Conservation (phyloP, 768 basidiomycete genomes). For the Omphalotus guepiniiformis region DNA sequence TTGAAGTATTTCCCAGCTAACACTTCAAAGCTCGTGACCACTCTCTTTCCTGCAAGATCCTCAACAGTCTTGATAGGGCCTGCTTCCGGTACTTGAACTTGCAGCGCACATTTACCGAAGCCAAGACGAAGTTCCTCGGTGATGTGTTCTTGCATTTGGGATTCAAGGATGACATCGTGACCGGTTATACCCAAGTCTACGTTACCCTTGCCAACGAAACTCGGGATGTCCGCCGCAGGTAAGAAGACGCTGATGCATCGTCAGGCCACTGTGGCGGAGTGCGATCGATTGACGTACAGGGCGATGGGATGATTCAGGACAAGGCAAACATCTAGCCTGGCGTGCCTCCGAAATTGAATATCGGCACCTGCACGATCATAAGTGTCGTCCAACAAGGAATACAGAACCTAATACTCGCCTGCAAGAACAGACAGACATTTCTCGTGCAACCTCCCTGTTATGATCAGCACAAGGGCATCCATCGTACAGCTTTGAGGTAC, state of each 20-base stretch:
- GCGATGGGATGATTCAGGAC: conserved; percentile 91
- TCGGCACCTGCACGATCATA: conserved; percentile 66
- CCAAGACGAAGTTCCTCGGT: conserved; percentile 79
- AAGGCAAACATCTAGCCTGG: conserved; percentile 90
- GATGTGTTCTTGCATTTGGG: conserved; percentile 74
- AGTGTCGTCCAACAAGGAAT: conserved; percentile 10
- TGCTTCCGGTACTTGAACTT: conserved; percentile 86
- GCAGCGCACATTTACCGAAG: conserved; percentile 88
- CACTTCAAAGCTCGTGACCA: conserved; percentile 95
- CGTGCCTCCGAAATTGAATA: conserved; percentile 86
- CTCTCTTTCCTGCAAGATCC: conserved; percentile 82
- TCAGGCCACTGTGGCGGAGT: conserved; percentile 3
- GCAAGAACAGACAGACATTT: conserved; percentile 83
- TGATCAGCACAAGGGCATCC: conserved; percentile 7
- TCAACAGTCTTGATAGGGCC: conserved; percentile 66
- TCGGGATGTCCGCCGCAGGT: conserved; percentile 94
- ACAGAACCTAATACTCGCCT: conserved; percentile 42
- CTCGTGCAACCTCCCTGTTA: conserved; percentile 79
- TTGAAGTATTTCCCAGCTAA: conserved; percentile 77
- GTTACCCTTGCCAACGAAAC: conserved; percentile 96
- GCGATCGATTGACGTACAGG: conserved; percentile 53
- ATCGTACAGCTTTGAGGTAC: conserved; percentile 30
- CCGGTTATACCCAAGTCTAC: conserved; percentile 98
- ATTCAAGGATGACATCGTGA: conserved; percentile 94
- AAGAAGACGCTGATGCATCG: conserved; percentile 79